phyloP scores from a whole-genome alignment of 768 basidiomycete species.

The Termitomyces bulborhizus region DNA sequence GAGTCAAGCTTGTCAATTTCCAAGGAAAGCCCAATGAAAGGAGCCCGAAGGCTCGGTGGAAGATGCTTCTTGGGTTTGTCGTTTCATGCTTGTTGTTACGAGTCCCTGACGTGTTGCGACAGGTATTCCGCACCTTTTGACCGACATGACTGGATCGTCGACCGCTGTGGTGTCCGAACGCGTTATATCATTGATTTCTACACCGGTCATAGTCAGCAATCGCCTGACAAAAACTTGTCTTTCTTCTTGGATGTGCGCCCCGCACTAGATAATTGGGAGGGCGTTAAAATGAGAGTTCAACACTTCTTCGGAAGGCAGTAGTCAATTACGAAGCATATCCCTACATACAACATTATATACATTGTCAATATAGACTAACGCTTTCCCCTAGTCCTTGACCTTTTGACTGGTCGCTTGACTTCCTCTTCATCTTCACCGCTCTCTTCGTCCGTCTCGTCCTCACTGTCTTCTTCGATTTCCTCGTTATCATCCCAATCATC shows the following conservation, averaged over 20 bases:
- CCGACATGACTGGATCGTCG: slow-evolving; percentile 94
- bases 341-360: slow-evolving; percentile 6
- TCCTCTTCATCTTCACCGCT: slow-evolving; percentile 46
- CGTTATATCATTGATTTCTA: slow-evolving; percentile 99
- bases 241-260: slow-evolving; percentile 96
- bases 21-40: slow-evolving; percentile 79
- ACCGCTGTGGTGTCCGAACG: slow-evolving; percentile 83
- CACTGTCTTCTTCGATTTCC: slow-evolving; percentile 44
- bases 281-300: slow-evolving; percentile 74
- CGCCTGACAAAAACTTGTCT: slow-evolving; percentile 52
- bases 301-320: slow-evolving; percentile 38
- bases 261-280: slow-evolving; percentile 92
- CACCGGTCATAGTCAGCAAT: slow-evolving; percentile 56
- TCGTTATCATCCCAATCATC: slow-evolving; percentile 54
- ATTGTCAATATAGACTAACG: slow-evolving; percentile 23
- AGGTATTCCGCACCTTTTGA: slow-evolving; percentile 96
- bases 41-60: slow-evolving; percentile 77
- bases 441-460: slow-evolving; percentile 20
- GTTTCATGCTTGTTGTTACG: slow-evolving; percentile 1
- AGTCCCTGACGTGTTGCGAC: slow-evolving; percentile 10
- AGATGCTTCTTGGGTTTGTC: slow-evolving; percentile 80
- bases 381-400: slow-evolving; percentile 42
- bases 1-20: slow-evolving; percentile 81
- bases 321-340: neutral
- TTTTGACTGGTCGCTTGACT: slow-evolving; percentile 44